Percentiles rank a stretch among this genome's conserved stretches.
Conservation (phyloP, 1,284 basidiomycete genomes). For the Ustilago xerochloae region DNA sequence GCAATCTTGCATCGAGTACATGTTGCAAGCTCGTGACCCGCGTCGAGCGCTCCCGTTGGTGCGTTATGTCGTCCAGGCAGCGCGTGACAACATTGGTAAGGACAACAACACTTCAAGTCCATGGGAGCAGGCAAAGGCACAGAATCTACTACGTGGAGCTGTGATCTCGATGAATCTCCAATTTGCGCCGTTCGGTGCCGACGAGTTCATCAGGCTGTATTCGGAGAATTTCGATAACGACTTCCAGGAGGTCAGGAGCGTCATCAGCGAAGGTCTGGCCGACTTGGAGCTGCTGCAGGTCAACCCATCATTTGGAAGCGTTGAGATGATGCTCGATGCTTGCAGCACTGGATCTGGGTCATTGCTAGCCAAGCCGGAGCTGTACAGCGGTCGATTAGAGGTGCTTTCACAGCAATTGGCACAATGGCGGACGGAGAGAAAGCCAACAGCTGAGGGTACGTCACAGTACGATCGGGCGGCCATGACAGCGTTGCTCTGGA, state of each 20-base stretch:
- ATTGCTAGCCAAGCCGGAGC: constrained; percentile 72
- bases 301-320: constrained; percentile 80
- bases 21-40: constrained; percentile 82
- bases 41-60: constrained; percentile 82
- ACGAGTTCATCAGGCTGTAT: constrained; percentile 61
- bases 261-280: constrained; percentile 69
- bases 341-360: constrained; percentile 74
- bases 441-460: constrained; percentile 68
- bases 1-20: constrained; percentile 70
- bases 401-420: constrained; percentile 62
- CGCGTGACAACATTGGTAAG: constrained; percentile 47
- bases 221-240: constrained; percentile 63
- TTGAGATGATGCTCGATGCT: constrained; percentile 75
- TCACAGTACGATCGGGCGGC: constrained; percentile 64
- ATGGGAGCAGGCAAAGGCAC: constrained; percentile 67
- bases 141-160: constrained; percentile 72
- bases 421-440: constrained; percentile 63
- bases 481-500: constrained; percentile 61
- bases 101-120: constrained; percentile 49
- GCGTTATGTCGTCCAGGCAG: constrained; percentile 71
- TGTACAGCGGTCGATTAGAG: constrained; percentile 72
- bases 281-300: constrained; percentile 68
- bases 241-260: constrained; percentile 68
- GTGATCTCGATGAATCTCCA: constrained; percentile 52
- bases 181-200: constrained; percentile 47